Evolutionary conservation across 306 rosid species (phyloP), one percentile per base, ranked within the genome.

Genomic region (Lathyrus sativus): DNA sequence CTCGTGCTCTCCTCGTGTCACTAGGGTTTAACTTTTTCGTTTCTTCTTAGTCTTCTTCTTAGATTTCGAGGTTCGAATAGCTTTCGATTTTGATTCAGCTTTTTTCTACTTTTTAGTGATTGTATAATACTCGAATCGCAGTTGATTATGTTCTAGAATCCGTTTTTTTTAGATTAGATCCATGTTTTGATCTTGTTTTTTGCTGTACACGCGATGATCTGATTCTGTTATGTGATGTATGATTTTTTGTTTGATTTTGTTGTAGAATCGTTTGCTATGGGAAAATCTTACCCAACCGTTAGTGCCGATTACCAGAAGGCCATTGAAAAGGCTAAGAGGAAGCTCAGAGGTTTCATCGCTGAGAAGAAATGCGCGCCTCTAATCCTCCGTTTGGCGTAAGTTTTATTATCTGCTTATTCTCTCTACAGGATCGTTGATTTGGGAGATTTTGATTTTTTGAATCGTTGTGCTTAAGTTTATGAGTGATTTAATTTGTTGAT

Each of bases 311-410:
- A 93, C 85, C 77, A 68, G 67, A 81, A 87, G 79, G 90, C 95
- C 55, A 63, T 88, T 51, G 92, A 86, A 53, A 93, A 93, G 86
- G 97, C 99, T 9, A 93, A 49, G 91, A 90, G 50, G 80, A 93
- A 87, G 84, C 99, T 93, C 57, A 88, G 97, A 43, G 96, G 99
- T 1, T 31, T 93, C 42, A 87, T 93, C 35, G 97, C 99, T 11
- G 99, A 93, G 76, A 93, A 93, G 88, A 80, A 72, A 62, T 88
- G 96, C 39, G 99, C 97, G 62, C 96, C 99, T 67, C 63, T 93
- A 14, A 90, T 93, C 13, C 90, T 93, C 62, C 99, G 99, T 13
- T 38, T 93, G 4, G 99, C 99, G 99, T 93, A 81, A 3, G 69
- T 22, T 11, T 2, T 61, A 7, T 29, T 13, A 9, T 43, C 37